These are phyloP conservation scores for Lenwebbia sp. DNA, from an alignment of 345 rosid species.

Conservation along the genomic window DNA sequence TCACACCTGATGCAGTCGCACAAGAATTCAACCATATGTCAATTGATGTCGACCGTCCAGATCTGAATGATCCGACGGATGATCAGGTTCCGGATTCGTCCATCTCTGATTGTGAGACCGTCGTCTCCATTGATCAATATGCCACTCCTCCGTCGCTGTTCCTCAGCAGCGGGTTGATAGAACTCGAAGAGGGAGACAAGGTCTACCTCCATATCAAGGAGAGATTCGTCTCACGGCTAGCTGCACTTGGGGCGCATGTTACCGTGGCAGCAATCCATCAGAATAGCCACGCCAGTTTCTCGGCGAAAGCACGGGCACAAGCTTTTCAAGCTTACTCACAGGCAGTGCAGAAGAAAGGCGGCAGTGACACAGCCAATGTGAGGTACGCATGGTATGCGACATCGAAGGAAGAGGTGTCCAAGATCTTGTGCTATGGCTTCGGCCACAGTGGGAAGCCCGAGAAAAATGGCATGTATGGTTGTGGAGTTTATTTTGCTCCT, in stretches of 20 bases:
- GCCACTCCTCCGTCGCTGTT: not conserved
- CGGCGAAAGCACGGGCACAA: slow-evolving; percentile 39
- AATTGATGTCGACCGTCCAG: not conserved
- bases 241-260: slow-evolving; percentile 19
- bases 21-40: not conserved
- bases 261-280: slow-evolving; percentile 34
- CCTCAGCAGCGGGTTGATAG: slow-evolving; percentile 12
- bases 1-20: not conserved
- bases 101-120: slow-evolving; percentile 53
- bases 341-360: slow-evolving; percentile 42
- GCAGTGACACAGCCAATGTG: slow-evolving; percentile 33
- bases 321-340: slow-evolving; percentile 39
- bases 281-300: slow-evolving; percentile 14
- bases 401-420: slow-evolving; percentile 23
- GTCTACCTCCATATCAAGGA: slow-evolving; percentile 28
- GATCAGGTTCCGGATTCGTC: slow-evolving; percentile 12
- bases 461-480: slow-evolving; percentile 36
- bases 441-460: slow-evolving; percentile 9
- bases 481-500: slow-evolving; percentile 57
- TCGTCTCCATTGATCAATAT: not conserved
- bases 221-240: slow-evolving; percentile 33
- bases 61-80: not conserved
- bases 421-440: slow-evolving; percentile 57
- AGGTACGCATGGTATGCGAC: slow-evolving; percentile 64
- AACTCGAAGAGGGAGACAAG: slow-evolving; percentile 36